A percentile compares a stretch with the other conserved stretches of the same genome.
Conservation (phyloP, 257 asterid genomes). For the Solanum raphanifolium region DNA sequence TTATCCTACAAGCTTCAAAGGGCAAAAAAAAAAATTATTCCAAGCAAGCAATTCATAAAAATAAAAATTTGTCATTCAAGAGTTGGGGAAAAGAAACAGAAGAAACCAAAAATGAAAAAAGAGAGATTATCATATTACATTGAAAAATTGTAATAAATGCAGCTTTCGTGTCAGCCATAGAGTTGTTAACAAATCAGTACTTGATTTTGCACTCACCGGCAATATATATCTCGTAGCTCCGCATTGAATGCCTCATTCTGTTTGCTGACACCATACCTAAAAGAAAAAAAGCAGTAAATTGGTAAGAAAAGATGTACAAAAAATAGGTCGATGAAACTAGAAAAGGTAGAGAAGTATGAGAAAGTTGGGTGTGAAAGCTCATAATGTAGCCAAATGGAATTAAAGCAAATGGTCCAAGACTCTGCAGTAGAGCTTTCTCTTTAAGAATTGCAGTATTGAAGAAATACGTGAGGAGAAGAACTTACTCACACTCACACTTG, state of each 20-base stretch:
- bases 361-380: neutral
- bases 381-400: neutral
- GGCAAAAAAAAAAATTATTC: neutral
- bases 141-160: neutral
- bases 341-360: neutral
- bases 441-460: neutral
- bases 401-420: neutral
- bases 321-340: neutral
- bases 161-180: neutral
- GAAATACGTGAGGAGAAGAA: neutral
- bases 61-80: neutral
- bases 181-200: neutral
- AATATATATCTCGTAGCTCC: conserved; percentile 85
- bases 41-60: neutral
- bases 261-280: conserved; percentile 86
- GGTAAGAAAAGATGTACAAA: neutral
- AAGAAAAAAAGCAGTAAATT: conserved; percentile 2
- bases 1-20: neutral
- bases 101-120: neutral
- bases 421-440: neutral
- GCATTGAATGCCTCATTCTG: conserved; percentile 81
- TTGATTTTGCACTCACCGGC: conserved; percentile 39
- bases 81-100: neutral
- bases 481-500: neutral
- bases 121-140: neutral